Evolutionary conservation across 768 basidiomycete species (phyloP).

Genomic region (Crucibulum laeve): DNA sequence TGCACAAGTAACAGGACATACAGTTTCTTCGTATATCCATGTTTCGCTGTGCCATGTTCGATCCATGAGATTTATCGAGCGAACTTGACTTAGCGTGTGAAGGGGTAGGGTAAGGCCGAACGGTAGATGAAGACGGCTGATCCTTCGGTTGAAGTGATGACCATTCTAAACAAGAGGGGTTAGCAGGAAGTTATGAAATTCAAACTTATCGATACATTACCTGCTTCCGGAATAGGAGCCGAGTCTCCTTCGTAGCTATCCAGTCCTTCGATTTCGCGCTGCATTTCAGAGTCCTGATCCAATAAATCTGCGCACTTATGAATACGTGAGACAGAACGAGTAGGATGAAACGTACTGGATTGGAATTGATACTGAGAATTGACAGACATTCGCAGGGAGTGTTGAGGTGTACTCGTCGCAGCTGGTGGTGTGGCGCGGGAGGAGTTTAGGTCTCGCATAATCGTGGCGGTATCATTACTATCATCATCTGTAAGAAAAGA

Average conservation of each 20-base stretch:
- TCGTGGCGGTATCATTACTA: constrained; percentile 33
- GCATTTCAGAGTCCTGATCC: constrained; percentile 73
- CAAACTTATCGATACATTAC: too few species aligned
- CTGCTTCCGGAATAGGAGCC: not conserved
- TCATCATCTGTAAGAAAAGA: constrained; percentile 17
- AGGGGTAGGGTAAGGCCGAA: too few species aligned
- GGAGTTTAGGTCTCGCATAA: constrained; percentile 32
- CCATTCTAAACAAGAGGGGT: too few species aligned
- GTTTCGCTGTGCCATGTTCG: too few species aligned
- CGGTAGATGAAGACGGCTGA: too few species aligned
- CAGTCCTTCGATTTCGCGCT: constrained; percentile 51
- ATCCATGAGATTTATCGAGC: too few species aligned
- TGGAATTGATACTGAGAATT: constrained; percentile 44
- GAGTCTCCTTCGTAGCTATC: constrained; percentile 46
- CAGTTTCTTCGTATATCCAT: too few species aligned
- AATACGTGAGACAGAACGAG: constrained; percentile 6
- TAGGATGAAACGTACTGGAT: constrained; percentile 41
- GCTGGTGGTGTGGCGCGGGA: constrained; percentile 39
- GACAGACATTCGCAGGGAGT: constrained; percentile 50
- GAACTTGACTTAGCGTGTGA: too few species aligned
- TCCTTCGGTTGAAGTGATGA: too few species aligned
- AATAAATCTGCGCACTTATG: constrained; percentile 45
- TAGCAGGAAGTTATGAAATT: too few species aligned
- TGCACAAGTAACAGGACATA: too few species aligned
- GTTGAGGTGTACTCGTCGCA: constrained; percentile 53